These are phyloP conservation scores for Taxillus chinensis DNA, from an alignment of 164 flowering plant genomes.

Conservation along the genomic window DNA sequence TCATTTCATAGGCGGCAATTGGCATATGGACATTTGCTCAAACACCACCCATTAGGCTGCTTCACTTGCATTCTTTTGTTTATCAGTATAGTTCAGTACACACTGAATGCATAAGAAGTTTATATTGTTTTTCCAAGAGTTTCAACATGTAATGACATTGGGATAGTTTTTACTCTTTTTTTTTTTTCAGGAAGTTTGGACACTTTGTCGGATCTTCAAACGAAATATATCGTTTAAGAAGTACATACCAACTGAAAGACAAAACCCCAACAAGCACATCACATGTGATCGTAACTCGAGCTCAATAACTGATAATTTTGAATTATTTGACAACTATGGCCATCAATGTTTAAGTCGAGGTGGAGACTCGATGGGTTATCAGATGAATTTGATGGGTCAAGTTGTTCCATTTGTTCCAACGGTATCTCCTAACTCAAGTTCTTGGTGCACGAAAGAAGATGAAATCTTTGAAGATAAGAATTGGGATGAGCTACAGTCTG, in stretches of 20 bases:
- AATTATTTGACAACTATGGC: slow-evolving; percentile 25
- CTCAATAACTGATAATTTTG: slow-evolving; percentile 31
- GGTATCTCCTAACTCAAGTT: slow-evolving; percentile 11
- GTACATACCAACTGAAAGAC: slow-evolving; percentile 27
- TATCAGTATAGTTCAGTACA: too few relatives aligned
- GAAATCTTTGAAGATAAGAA: slow-evolving; percentile 10
- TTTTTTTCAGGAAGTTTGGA: slow-evolving; percentile 75
- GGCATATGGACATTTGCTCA: too few relatives aligned
- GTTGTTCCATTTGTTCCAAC: neutral
- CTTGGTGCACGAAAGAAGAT: slow-evolving; percentile 4
- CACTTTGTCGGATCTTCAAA: slow-evolving; percentile 82
- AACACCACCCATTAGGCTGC: too few relatives aligned
- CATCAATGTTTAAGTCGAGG: slow-evolving; percentile 11
- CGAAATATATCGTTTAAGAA: slow-evolving; percentile 32
- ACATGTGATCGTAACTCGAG: slow-evolving; percentile 3
- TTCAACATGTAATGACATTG: too few relatives aligned
- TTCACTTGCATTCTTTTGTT: too few relatives aligned
- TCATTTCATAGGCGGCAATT: too few relatives aligned
- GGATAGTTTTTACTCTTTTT: neutral
- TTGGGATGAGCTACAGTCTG: slow-evolving; percentile 53
- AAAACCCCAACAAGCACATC: slow-evolving; percentile 8
- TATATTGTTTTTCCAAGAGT: too few relatives aligned
- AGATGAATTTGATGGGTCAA: slow-evolving; percentile 9
- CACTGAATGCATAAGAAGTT: neutral
- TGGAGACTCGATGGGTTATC: slow-evolving; percentile 8